Base-by-base conservation (phyloP, 768 basidiomycete species). In the Paxillus ammoniavirescens region DNA sequence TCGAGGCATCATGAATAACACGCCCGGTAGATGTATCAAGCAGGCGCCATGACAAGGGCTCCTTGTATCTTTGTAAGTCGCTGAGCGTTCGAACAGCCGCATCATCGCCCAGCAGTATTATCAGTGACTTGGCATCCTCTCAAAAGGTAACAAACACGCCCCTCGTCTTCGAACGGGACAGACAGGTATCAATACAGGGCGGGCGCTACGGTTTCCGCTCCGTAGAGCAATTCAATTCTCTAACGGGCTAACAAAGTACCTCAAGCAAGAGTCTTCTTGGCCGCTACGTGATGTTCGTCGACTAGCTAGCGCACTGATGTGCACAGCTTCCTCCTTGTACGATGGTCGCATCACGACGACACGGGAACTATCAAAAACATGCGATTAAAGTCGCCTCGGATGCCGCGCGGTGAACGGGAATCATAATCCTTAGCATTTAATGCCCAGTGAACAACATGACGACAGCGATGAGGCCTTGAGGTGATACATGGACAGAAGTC, bases 361-460 rank as follows among this genome's bases (percentile, higher is more conserved):
- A 58, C 55, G 60, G 59, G 59, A 33, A 45, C 51, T 47, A 53
- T 51, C 54, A 69, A 62, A 67, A 64, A 68, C 68, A 47, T 13
- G 43, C 15, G 26, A 46, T 47, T 47, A 56, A 53, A 50, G 62
- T 58, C 49, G 49, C 69, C 67, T 68, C 67, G 69, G 67, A 67
- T 42, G 21, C 69, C 67, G 67, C 67, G 67, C 67, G 58, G n/a
- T 51, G 54, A 56, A 58, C 48, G 17, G 49, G 30, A 36, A 48
- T 47, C 49, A 15, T 50, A 49, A 51, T 21, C 41, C 21, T 46
- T n/a, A 53, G 7, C 15, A 10, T 31, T 47, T 28, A 38, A 41
- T 36, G 46, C 31, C 35, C 45, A 56, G 43, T 18, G 46, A 18
- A 52, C 28, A 49, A 49, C 35, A 33, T 60, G 55, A 59, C 59